Percentiles rank a stretch among this genome's conserved stretches.
Evolutionary conservation across 176 grass and related monocot species (phyloP).

Genomic region (Elymus sibiricus): DNA sequence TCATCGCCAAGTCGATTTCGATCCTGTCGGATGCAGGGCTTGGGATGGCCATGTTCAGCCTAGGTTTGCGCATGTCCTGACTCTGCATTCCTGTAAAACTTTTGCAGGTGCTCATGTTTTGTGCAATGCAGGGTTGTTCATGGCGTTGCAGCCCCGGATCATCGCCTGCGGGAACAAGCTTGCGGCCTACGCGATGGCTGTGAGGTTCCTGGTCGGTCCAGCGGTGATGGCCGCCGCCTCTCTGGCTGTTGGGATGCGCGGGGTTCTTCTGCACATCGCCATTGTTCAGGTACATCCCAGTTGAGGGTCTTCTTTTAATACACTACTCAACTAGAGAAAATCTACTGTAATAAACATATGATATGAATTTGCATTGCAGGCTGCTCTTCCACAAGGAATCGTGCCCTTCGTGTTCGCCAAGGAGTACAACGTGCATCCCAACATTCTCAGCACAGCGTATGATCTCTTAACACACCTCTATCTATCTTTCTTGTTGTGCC

Average conservation of each 20-base stretch:
- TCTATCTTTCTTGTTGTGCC: not conserved
- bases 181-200: slow-evolving; percentile 67
- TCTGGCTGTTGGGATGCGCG: slow-evolving; percentile 57
- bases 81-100: not conserved
- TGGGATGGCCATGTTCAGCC: slow-evolving; percentile 98
- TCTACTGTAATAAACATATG: too few species aligned
- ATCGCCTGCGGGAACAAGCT: slow-evolving; percentile 80
- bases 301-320: not conserved
- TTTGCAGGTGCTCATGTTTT: not conserved
- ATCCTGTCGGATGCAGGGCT: slow-evolving; percentile 88
- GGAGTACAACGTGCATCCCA: slow-evolving; percentile 83
- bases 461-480: not conserved
- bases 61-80: slow-evolving; percentile 37
- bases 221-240: slow-evolving; percentile 64
- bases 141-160: slow-evolving; percentile 85
- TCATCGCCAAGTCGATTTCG: slow-evolving; percentile 71
- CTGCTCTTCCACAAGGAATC: slow-evolving; percentile 83
- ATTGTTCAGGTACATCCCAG: slow-evolving; percentile 65
- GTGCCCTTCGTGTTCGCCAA: slow-evolving; percentile 93
- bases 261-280: slow-evolving; percentile 76
- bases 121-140: slow-evolving; percentile 68
- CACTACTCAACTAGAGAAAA: too few species aligned
- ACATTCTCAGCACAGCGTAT: slow-evolving; percentile 85
- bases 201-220: slow-evolving; percentile 72
- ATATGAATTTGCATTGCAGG: slow-evolving; percentile 29